Percentiles rank a stretch among this genome's conserved stretches.
Evolutionary conservation across 192 early-diverging fungal species (phyloP).

Genomic region (Coemansia sp.): DNA sequence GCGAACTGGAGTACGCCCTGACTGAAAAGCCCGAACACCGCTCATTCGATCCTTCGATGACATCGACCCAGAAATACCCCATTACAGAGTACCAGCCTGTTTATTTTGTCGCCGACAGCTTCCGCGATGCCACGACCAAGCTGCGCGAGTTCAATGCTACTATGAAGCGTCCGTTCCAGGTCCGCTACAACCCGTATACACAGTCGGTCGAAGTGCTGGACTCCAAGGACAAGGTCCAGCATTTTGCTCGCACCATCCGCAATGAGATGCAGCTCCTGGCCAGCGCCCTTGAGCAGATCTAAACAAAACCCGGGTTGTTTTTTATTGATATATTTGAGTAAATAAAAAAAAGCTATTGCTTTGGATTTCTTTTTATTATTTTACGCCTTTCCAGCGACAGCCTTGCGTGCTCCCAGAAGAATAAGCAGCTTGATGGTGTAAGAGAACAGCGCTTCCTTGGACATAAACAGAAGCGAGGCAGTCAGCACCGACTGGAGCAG

Average conservation of each 20-base stretch:
- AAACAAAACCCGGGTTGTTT: background rate
- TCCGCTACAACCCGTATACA: constrained; percentile 90
- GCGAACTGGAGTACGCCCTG: constrained; percentile 89
- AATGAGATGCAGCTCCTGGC: constrained; percentile 77
- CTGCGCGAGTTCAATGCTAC: constrained; percentile 79
- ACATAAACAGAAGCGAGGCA: constrained; percentile 96
- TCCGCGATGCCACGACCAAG: constrained; percentile 89
- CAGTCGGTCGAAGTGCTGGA: constrained; percentile 91
- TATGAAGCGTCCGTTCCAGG: constrained; percentile 83
- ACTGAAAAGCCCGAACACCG: constrained; percentile 75
- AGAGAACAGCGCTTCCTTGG: constrained; percentile 76
- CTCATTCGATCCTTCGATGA: constrained; percentile 83
- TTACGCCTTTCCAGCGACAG: constrained; percentile 29
- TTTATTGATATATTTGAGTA: background rate
- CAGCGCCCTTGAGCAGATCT: constrained; percentile 66
- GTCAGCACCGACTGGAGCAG: constrained; percentile 94
- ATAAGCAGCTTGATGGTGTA: constrained; percentile 62
- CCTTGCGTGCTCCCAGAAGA: constrained; percentile 44
- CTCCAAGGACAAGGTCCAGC: constrained; percentile 80
- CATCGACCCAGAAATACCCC: constrained; percentile 72
- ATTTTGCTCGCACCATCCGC: constrained; percentile 74
- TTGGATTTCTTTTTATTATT: no score
- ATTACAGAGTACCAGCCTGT: constrained; percentile 93
- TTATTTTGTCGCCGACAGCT: constrained; percentile 94
- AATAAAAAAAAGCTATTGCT: no score